Base-by-base conservation (phyloP, 345 rosid species). In the Theobroma cacao region DNA sequence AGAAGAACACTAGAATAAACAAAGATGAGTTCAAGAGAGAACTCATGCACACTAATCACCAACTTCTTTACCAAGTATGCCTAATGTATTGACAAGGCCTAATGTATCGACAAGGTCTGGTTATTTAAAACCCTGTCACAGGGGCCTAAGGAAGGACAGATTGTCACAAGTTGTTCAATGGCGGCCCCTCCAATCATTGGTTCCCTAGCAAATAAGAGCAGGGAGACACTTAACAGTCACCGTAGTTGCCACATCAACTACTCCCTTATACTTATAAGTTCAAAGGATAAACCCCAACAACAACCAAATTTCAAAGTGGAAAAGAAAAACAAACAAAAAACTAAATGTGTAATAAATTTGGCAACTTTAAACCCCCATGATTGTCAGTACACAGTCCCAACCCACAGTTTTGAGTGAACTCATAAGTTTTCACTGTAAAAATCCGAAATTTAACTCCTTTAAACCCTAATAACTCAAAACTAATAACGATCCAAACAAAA, bases 391-490 rank as follows among this genome's bases (percentile, higher is more conserved):
- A 30, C 3, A 69, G 74, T 17, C 58, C 38, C 15, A 47, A 30
- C 31, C 28, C 28, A 11, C 71, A 1, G 28, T 38, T 22, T 31
- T 45, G n/a, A 47, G 38, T 47, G 60, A 69, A 72, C 15, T 10
- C 18, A 4, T 71, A 31, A 31, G 10, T 33, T 71, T 50, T 50
- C 43, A 2, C 47, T 11, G 31, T 4, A 52, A 12, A 52, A 31
- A 31, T 20, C 38, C 61, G 20, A 72, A 72, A 5, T 52, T 43
- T 20, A 20, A 52, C 30, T 52, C 56, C 59, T 17, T 8, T 53
- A 75, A 63, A 30, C 34, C 72, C 75, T 67, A 59, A 28, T 41
- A 67, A 71, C 52, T 9, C 62, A 53, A 24, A 4, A 53, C n/a
- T 38, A 15, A 24, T 1, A 24, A 22, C 9, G 33, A 40, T 40